A percentile compares a stretch with the other conserved stretches of the same genome.
These are phyloP conservation scores for Kluyveromyces marxianus DNA, from an alignment of 1,139 yeast species.

Conservation along the genomic window DNA sequence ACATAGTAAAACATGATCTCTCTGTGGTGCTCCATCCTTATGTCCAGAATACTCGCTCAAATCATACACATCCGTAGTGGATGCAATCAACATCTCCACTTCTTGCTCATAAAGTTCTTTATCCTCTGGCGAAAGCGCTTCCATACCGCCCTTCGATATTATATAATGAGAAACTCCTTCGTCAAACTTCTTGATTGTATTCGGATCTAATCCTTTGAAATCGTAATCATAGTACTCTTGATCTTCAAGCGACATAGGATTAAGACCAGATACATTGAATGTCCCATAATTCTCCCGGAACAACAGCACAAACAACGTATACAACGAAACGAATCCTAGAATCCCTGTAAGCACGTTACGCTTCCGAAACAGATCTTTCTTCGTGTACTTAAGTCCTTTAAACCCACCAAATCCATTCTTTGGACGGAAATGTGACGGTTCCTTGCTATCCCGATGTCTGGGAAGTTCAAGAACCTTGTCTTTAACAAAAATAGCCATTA, in stretches of 20 bases:
- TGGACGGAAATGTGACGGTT: background rate
- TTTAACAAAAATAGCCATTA: slow-evolving; percentile 7
- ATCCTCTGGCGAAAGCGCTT: slow-evolving; percentile 21
- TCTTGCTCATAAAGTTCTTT: slow-evolving; percentile 21
- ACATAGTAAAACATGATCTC: slow-evolving; percentile 61
- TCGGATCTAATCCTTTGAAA: slow-evolving; percentile 29
- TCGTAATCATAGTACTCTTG: slow-evolving; percentile 31
- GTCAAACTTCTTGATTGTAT: slow-evolving; percentile 29
- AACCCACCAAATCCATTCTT: background rate
- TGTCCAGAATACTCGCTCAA: slow-evolving; percentile 51
- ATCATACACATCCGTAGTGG: slow-evolving; percentile 56
- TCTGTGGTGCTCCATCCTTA: slow-evolving; percentile 44
- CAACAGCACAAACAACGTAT: background rate
- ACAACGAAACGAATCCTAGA: background rate
- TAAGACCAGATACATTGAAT: background rate
- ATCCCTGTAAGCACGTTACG: background rate
- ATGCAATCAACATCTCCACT: slow-evolving; percentile 20
- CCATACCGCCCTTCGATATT: slow-evolving; percentile 29
- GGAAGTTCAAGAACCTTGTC: slow-evolving; percentile 11
- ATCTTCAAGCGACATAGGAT: slow-evolving; percentile 17
- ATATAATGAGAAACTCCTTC: slow-evolving; percentile 32
- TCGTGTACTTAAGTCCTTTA: background rate
- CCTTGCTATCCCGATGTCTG: slow-evolving; percentile 5
- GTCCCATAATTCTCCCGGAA: background rate
- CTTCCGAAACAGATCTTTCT: background rate